Percentiles rank a stretch among this genome's conserved stretches.
Evolutionary conservation across 2,329 filamentous ascomycete species (phyloP).

Genomic region (Trichoderma atrobrunneum): DNA sequence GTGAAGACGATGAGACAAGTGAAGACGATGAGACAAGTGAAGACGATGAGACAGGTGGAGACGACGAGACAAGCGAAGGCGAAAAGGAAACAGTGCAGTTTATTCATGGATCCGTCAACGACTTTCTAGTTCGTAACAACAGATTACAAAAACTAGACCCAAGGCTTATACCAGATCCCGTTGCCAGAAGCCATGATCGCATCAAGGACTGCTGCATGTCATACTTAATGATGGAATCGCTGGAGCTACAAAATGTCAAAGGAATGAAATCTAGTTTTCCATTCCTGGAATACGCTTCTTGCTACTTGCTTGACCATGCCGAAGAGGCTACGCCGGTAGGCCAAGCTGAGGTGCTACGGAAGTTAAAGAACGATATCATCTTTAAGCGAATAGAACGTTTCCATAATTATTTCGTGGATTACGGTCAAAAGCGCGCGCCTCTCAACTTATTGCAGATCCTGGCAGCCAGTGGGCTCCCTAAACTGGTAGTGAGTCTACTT

Average conservation of each 20-base stretch:
- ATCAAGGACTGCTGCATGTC: background rate
- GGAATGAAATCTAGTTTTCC: fast-evolving
- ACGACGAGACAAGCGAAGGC: too few species aligned
- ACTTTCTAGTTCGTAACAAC: background rate
- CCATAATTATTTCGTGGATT: background rate
- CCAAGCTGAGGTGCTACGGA: background rate
- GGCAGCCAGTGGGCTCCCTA: background rate
- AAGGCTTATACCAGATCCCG: background rate
- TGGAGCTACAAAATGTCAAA: background rate
- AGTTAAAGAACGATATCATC: fast-evolving
- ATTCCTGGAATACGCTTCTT: background rate
- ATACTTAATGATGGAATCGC: background rate
- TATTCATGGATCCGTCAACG: background rate
- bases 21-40: too few species aligned
- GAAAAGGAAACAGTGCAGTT: background rate
- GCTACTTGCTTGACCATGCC: background rate
- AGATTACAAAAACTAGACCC: background rate
- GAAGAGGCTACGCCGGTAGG: background rate
- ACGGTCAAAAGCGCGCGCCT: background rate
- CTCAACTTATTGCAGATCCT: background rate
- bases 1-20: too few species aligned
- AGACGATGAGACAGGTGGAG: too few species aligned
- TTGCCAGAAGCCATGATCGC: background rate
- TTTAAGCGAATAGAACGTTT: background rate
- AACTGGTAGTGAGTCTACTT: background rate